Base-by-base conservation (phyloP, 306 rosid genomes). In the Benincasa hispida region DNA sequence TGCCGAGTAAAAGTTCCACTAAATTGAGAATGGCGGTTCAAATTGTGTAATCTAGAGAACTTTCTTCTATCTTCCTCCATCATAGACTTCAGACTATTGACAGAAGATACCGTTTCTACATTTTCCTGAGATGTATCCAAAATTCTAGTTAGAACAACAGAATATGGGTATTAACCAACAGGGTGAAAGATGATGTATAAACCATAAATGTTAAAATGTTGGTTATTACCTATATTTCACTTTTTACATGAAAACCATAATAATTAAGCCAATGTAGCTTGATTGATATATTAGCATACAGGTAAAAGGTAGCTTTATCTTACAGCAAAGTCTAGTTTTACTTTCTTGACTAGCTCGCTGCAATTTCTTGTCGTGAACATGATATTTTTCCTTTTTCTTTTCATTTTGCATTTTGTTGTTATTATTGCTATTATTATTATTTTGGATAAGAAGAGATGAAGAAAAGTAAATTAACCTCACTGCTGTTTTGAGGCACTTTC, bases 1-100 rank as follows among this genome's bases (percentile, higher is more conserved):
- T 86, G 81, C 80, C 87, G 84, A 30, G 96, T 74, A 87, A 93
- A 93, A 75, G 97, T 93, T 82, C 93, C 97, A 61, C 89, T 86
- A 79, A 91, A 93, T 81, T 91, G 91, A 1, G 98, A 87, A 83
- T 88, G 92, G 47, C 91, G 90, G 80, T 74, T 79, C 58, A 84
- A 55, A 79, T 86, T 87, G 72, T 45, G 78, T 61, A 75, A 58
- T 81, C 92, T 88, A 61, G 67, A 79, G 47, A 78, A 85, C 78
- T 76, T 82, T 73, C 76, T 90, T 81, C 81, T 91, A 83, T 88
- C 89, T 86, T 91, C 90, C 79, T 93, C 91, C 86, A 90, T 86
- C 28, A 91, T 83, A 69, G 87, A 87, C 85, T 88, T 87, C 80
- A 91, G 97, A 85, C 94, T 83, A 57, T 80, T 81, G 45, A 88